Evolutionary conservation across 352 stramenopile genomes (phyloP).

Genomic region (Globisporangium paroecandrum): DNA sequence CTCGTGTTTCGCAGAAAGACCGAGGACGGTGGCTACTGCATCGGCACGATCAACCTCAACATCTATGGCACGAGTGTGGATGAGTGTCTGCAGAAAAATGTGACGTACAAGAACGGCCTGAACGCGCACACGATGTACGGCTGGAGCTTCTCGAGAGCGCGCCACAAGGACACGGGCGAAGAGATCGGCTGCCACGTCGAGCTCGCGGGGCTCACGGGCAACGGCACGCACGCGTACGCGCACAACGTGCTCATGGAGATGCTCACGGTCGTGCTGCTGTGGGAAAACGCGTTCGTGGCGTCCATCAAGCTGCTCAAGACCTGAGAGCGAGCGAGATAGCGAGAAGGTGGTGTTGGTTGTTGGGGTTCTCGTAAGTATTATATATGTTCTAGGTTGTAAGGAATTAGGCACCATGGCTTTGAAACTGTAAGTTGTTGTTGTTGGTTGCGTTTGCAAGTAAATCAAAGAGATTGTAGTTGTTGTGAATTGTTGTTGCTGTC

Average conservation of each 20-base stretch:
- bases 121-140: slow-evolving; percentile 29
- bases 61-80: slow-evolving; percentile 21
- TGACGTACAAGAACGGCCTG: slow-evolving; percentile 16
- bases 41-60: slow-evolving; percentile 29
- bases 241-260: slow-evolving; percentile 37
- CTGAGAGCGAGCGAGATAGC: background rate
- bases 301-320: slow-evolving; percentile 18
- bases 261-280: slow-evolving; percentile 29
- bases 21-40: slow-evolving; percentile 14
- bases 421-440: no score
- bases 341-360: background rate
- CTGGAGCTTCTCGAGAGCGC: slow-evolving; percentile 19
- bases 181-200: slow-evolving; percentile 22
- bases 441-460: no score
- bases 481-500: no score
- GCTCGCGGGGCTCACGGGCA: slow-evolving; percentile 28
- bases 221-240: slow-evolving; percentile 25
- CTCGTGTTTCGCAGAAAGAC: slow-evolving; percentile 18
- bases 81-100: slow-evolving; percentile 23
- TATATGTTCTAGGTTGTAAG: no score
- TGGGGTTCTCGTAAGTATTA: no score
- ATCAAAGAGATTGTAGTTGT: no score
- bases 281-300: slow-evolving; percentile 25
- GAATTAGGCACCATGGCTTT: no score
- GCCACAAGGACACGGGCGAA: background rate